Base-by-base conservation (phyloP, 768 basidiomycete genomes). In the Ramaria sp. region DNA sequence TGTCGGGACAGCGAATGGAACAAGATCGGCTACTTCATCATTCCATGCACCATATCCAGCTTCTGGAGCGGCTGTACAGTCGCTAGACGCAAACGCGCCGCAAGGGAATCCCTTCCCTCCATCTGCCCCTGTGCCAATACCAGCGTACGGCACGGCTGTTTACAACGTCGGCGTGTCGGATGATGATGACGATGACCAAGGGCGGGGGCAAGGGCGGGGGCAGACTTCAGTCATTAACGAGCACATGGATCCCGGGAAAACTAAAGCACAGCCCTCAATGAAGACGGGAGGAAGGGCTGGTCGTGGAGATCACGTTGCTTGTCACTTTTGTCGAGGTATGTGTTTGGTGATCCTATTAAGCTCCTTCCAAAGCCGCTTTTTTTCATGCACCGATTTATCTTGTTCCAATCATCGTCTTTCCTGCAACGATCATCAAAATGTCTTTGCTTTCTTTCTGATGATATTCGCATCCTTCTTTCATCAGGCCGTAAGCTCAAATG, bases 261-360 rank as follows among this genome's bases (percentile, higher is more conserved):
- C 12, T 10, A 41, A 18, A 25, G 15, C 18, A 7, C 15, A 24
- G n/a, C 27, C 22, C 5, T 9, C 6, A 24, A 18, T 24, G 12
- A 43, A 57, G 32, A 9, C 32, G 3, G 51, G 50, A 4, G 51
- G 37, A 20, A 38, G 56, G 30, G 56, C 50, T n/a, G 50, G 43
- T 3, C 15, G 48, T 10, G 56, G 48, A 25, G 49, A 52, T 34
- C 50, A 50, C n/a, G 74, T 88, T 34, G 86, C 86, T 56, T 89
- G 86, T 69, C 72, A 84, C 67, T 87, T 87, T 65, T 89, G 86
- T 70, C 74, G 86, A 76, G 75, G 86, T 82, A 60, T 70, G 75
- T 62, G 24, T 50, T 50, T 42, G 50, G 37, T 42, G 8, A 34
- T 3, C 13, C 9, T 34, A 9, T 34, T 9, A 34, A 13, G 32